Evolutionary conservation across 345 rosid genomes (phyloP).

Genomic region (Salix purpurea): DNA sequence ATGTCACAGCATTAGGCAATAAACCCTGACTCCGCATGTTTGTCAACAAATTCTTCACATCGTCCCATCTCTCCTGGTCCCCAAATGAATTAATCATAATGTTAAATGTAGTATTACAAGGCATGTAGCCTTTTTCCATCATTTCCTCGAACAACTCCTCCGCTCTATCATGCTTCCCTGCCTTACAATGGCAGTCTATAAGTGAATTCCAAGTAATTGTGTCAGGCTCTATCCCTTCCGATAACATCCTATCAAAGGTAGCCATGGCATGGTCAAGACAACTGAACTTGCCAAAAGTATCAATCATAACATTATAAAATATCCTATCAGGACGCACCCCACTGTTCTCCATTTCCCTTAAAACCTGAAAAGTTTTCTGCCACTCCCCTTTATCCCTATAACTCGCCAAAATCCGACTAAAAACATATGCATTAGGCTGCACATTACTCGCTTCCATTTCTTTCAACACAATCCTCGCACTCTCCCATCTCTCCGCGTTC

Average conservation of each 20-base stretch:
- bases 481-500: conserved; percentile 92
- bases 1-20: conserved; percentile 67
- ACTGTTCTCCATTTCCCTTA: conserved; percentile 77
- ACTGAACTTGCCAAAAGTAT: conserved; percentile 86
- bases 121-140: conserved; percentile 67
- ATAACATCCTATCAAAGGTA: conserved; percentile 72
- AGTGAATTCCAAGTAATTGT: conserved; percentile 92
- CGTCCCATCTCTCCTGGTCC: conserved; percentile 78
- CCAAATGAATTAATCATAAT: conserved; percentile 87
- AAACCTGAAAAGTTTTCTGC: conserved; percentile 89
- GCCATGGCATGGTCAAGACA: conserved; percentile 90
- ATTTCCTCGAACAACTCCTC: conserved; percentile 76
- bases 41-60: conserved; percentile 57
- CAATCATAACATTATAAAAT: conserved; percentile 90
- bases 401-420: conserved; percentile 71
- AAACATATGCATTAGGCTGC: conserved; percentile 72
- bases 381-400: conserved; percentile 90
- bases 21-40: conserved; percentile 69
- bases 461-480: conserved; percentile 83
- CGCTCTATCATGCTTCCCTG: conserved; percentile 63
- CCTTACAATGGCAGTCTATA: conserved; percentile 81
- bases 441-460: conserved; percentile 81
- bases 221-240: conserved; percentile 76
- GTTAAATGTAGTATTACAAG: conserved; percentile 77
- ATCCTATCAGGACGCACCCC: conserved; percentile 83